These are phyloP conservation scores for Cytospora chrysosperma DNA, from an alignment of 2,329 filamentous ascomycete genomes.

Conservation along the genomic window DNA sequence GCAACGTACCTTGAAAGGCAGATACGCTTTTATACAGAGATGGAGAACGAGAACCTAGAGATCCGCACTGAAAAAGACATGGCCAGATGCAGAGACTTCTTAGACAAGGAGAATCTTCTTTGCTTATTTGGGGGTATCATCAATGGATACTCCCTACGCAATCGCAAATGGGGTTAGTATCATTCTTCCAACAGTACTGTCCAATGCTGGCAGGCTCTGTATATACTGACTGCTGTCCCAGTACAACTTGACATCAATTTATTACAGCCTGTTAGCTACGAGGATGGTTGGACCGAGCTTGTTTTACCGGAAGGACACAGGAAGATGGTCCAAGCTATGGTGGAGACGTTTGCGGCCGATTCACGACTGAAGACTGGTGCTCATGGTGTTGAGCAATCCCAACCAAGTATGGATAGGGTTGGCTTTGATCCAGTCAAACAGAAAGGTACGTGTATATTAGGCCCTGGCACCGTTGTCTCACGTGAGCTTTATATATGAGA, in stretches of 20 bases:
- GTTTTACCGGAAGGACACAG: slow-evolving; percentile 32
- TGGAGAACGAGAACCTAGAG: slow-evolving; percentile 24
- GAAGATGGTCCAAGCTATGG: slow-evolving; percentile 32
- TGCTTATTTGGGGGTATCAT: slow-evolving; percentile 28
- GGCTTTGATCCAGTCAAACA: slow-evolving; percentile 33
- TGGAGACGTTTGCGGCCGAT: slow-evolving; percentile 28
- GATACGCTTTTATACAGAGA: neutral
- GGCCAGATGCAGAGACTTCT: slow-evolving; percentile 14
- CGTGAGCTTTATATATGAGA: no score
- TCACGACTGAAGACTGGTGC: neutral
- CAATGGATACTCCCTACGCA: slow-evolving; percentile 30
- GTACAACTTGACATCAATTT: slow-evolving; percentile 25
- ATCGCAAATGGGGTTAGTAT: slow-evolving; percentile 32
- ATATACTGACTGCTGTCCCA: neutral
- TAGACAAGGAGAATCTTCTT: slow-evolving; percentile 27
- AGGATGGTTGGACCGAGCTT: slow-evolving; percentile 30
- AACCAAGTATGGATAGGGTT: neutral
- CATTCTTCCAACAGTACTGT: no score
- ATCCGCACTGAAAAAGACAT: slow-evolving; percentile 8
- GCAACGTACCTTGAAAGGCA: slow-evolving; percentile 8
- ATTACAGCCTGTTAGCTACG: slow-evolving; percentile 23
- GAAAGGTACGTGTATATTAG: slow-evolving; percentile 27
- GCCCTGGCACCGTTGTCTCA: neutral
- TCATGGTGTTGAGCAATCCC: neutral
- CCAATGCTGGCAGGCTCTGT: neutral